phyloP scores from a whole-genome alignment of 2,329 filamentous ascomycete species.

The Cercospora beticola region DNA sequence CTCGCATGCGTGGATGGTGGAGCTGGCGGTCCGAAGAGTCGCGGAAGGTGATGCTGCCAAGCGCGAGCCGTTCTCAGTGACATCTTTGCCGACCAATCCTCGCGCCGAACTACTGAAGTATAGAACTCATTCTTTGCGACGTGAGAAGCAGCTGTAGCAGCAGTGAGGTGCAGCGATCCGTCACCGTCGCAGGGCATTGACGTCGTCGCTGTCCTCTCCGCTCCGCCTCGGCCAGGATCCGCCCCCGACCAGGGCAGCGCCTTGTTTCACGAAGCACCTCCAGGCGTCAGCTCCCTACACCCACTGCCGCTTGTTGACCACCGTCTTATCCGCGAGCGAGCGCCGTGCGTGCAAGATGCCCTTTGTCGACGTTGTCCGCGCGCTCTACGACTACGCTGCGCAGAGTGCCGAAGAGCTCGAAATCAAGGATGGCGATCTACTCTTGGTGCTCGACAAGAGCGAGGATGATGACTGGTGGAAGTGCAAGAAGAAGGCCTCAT shows the following conservation, averaged over 20 bases:
- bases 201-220: background rate
- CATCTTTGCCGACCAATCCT: slow-evolving; percentile 4
- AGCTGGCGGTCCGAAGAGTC: background rate
- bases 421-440: slow-evolving; percentile 80
- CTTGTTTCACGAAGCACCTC: slow-evolving; percentile 6
- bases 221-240: background rate
- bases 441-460: slow-evolving; percentile 85
- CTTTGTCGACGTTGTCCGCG: slow-evolving; percentile 87
- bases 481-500: slow-evolving; percentile 80
- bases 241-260: slow-evolving; percentile 1
- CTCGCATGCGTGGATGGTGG: background rate
- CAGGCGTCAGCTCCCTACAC: slow-evolving; percentile 3
- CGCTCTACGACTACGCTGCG: slow-evolving; percentile 88
- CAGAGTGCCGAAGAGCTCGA: slow-evolving; percentile 83
- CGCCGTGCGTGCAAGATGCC: slow-evolving; percentile 60
- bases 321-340: background rate
- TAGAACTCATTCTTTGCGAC: background rate
- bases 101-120: background rate
- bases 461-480: slow-evolving; percentile 84
- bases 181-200: background rate
- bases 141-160: background rate
- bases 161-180: background rate
- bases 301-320: background rate
- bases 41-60: background rate
- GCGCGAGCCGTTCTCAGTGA: background rate